Evolutionary conservation across 2,329 filamentous ascomycete species (phyloP), one percentile per base, ranked within the genome.

Genomic region (Aspergillus sojae): DNA sequence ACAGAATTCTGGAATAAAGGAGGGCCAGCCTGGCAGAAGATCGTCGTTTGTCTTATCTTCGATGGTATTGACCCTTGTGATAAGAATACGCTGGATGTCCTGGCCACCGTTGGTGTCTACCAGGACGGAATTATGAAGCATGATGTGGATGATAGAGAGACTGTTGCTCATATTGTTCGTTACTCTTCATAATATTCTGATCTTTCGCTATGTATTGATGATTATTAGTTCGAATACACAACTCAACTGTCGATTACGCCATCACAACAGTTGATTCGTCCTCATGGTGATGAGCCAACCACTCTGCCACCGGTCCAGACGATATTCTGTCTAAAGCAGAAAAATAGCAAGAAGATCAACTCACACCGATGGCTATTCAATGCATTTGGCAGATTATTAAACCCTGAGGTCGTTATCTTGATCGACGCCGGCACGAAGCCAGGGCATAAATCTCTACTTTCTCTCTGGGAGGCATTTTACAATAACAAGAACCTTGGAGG

Each of bases 291-390:
- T 72, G 89, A 90, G 74, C 85, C 91, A 14, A 89, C 88, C 72
- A 97, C 93, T 6, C 86, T 99, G 45, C 94, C 95, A 2, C 95
- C 95, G 0, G 94, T 98, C 21, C 95, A 99, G 85, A 96, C 98
- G 89, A 97, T 99, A 79, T 98, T 99, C 85, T 99, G 95, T 77
- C 80, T 99, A 79, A 99, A 99, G 86, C 92, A 96, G 79, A 94
- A 97, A 87, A 99, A 99, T 85, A 97, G 86, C 83, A 98, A 99
- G 86, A 99, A 99, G 88, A 99, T 99, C 84, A 99, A 99, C 84
- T 98, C 95, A 34, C 95, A 99, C 79, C 87, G 95, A 83, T 99
- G 95, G 95, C 86, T 99, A 32, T 99, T 99, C 83, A 98, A 97
- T 71, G 95, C 92, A 50, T 98, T 99, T 78, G 95, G 95, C 67